A percentile compares a stretch with the other conserved stretches of the same genome.
Evolutionary conservation across 1,284 basidiomycete genomes (phyloP).

Genomic region (Ceratobasidium sp.): DNA sequence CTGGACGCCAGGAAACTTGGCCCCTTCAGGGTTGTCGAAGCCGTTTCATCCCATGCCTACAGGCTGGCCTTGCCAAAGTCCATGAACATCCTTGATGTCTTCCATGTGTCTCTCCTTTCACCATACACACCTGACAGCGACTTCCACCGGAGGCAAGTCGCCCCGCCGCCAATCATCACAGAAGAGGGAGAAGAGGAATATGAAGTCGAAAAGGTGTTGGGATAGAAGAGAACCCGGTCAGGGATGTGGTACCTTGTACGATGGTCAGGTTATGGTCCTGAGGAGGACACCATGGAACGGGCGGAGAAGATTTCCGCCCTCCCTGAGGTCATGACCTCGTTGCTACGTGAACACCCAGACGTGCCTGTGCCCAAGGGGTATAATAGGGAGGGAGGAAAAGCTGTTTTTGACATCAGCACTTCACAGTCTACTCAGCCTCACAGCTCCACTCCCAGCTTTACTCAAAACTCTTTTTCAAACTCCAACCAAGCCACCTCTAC

Average conservation of each 20-base stretch:
- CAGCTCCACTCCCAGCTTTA: too few relatives aligned
- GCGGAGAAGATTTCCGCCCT: not conserved
- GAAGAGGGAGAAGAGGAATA: slow-evolving; percentile 14
- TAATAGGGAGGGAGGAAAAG: too few relatives aligned
- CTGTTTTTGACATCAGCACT: too few relatives aligned
- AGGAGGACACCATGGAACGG: not conserved
- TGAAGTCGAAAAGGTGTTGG: not conserved
- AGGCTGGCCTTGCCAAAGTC: slow-evolving; percentile 9
- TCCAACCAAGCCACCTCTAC: too few relatives aligned
- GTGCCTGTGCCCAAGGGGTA: not conserved
- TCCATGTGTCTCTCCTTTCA: slow-evolving; percentile 21
- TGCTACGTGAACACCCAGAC: not conserved
- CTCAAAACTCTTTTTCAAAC: too few relatives aligned
- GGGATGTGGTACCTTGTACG: slow-evolving; percentile 2
- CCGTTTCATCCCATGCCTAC: slow-evolving; percentile 38
- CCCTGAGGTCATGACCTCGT: not conserved
- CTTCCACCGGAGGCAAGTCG: not conserved
- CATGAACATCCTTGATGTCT: slow-evolving; percentile 44
- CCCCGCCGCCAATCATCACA: slow-evolving; percentile 4
- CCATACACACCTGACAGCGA: slow-evolving; percentile 4
- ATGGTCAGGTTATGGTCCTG: not conserved
- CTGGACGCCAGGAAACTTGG: slow-evolving; percentile 49
- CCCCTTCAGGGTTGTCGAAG: slow-evolving; percentile 49
- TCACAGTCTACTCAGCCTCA: too few relatives aligned
- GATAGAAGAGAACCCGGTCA: not conserved